Base-by-base conservation (phyloP, 1,284 basidiomycete species). In the Ustilago loliicola region DNA sequence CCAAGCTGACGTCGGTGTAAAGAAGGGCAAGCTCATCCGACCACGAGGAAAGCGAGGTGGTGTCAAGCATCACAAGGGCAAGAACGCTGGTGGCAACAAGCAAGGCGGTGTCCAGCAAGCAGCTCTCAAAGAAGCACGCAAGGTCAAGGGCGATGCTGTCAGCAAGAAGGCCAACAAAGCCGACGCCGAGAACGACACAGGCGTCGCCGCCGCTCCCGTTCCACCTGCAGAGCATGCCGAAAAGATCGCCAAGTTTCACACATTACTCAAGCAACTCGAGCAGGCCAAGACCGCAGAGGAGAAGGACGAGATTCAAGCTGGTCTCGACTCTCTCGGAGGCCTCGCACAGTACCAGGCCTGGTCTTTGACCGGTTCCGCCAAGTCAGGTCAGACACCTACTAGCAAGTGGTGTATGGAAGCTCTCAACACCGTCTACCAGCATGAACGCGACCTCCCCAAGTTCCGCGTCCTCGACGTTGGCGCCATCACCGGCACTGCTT, bases 401-500 rank as follows among this genome's bases (percentile, higher is more conserved):
- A 80, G 79, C 36, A 85, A 85, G 45, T 85, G 84, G 84, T 78
- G 77, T 60, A 81, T 76, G 42, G 72, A 84, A 38, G 66, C 66
- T 30, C 64, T 86, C 38, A 67, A 62, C 42, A 59, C 38, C 36
- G 68, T 77, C 30, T 77, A 77, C 55, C n/a, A 52, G 59, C 74
- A 77, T 42, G 62, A 65, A n/a, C 58, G 69, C 29, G 17, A 65
- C 42, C 51, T 69, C 38, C 74, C 69, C 50, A 77, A 72, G 52
- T 53, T 78, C 52, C 30, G 66, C 1, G 63, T 88, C n/a, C 81
- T 88, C n/a, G 88, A 88, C 57, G 86, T 88, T 0, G 88, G 87
- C 2, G 87, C 87, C 9, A 87, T 88, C 52, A 80, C 80, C 21
- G 85, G 86, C n/a, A 86, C 85, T 1, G 75, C 83, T 2, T 87